Evolutionary conservation across 2,329 filamentous ascomycete genomes (phyloP).

Genomic region (Scleromitrula shiraiana): DNA sequence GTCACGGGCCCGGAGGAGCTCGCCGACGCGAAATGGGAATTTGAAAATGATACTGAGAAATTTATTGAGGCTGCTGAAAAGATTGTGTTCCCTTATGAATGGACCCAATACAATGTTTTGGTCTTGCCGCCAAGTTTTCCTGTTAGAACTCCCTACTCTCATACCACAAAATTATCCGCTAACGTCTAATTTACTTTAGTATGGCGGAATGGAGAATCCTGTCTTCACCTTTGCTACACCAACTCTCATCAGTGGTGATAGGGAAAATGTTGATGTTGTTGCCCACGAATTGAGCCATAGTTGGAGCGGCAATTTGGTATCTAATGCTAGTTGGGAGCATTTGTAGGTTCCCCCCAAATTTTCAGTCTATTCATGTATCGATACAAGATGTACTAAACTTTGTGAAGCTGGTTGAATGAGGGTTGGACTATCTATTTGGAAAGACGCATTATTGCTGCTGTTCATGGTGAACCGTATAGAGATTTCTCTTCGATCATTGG

Average conservation of each 20-base stretch:
- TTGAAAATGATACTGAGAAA: constrained; percentile 83
- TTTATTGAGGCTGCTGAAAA: constrained; percentile 83
- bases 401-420: constrained; percentile 55
- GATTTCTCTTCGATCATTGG: constrained; percentile 95
- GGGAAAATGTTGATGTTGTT: constrained; percentile 92
- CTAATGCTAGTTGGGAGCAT: constrained; percentile 73
- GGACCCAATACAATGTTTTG: constrained; percentile 92
- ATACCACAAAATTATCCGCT: no score
- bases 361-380: neutral
- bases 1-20: constrained; percentile 85
- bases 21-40: constrained; percentile 77
- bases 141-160: constrained; percentile 68
- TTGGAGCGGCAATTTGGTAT: constrained; percentile 85
- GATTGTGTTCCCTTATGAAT: constrained; percentile 77
- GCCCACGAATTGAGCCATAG: constrained; percentile 73
- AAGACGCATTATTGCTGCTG: constrained; percentile 65
- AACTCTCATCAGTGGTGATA: constrained; percentile 83
- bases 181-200: no score
- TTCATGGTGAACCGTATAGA: constrained; percentile 78
- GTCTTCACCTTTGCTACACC: constrained; percentile 94
- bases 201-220: constrained; percentile 59
- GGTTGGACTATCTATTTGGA: constrained; percentile 96
- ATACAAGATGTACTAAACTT: neutral
- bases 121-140: constrained; percentile 86
- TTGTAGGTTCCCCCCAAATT: no score